Conservation (phyloP, 2,329 filamentous ascomycete species). For the Talaromyces sp. region DNA sequence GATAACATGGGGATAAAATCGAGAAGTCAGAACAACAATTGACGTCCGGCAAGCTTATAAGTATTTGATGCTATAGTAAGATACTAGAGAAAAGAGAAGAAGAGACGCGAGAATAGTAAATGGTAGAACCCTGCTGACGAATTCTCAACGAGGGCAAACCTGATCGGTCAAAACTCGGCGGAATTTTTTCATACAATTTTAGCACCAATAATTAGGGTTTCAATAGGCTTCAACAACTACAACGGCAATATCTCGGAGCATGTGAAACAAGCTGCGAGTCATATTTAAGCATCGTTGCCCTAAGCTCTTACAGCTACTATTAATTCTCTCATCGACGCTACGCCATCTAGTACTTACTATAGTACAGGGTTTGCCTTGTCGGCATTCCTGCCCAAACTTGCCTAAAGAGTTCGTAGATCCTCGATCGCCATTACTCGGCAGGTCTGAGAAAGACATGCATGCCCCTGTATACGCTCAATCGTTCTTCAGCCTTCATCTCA, state of each 20-base stretch:
- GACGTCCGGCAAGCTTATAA: background rate
- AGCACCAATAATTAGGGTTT: background rate
- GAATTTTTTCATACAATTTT: background rate
- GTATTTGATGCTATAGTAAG: background rate
- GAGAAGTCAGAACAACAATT: background rate
- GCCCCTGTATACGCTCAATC: background rate
- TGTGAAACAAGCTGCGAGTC: constrained; percentile 3
- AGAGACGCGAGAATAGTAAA: background rate
- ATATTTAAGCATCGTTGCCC: background rate
- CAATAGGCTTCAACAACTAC: background rate
- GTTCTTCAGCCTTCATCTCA: background rate
- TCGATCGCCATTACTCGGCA: background rate
- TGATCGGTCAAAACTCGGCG: background rate
- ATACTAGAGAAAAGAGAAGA: background rate
- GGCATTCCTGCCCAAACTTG: constrained; percentile 1
- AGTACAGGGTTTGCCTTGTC: background rate
- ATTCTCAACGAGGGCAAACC: background rate
- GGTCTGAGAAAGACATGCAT: background rate
- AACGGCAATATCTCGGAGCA: background rate
- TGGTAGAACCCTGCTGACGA: background rate
- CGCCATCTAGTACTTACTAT: background rate
- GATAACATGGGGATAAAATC: constrained; percentile 1
- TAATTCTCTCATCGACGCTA: background rate
- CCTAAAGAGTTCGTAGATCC: background rate
- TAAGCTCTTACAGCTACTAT: background rate